Evolutionary conservation across 2,329 filamentous ascomycete species (phyloP), one percentile per base, ranked within the genome.

Genomic region (Elsinoe arachidis): DNA sequence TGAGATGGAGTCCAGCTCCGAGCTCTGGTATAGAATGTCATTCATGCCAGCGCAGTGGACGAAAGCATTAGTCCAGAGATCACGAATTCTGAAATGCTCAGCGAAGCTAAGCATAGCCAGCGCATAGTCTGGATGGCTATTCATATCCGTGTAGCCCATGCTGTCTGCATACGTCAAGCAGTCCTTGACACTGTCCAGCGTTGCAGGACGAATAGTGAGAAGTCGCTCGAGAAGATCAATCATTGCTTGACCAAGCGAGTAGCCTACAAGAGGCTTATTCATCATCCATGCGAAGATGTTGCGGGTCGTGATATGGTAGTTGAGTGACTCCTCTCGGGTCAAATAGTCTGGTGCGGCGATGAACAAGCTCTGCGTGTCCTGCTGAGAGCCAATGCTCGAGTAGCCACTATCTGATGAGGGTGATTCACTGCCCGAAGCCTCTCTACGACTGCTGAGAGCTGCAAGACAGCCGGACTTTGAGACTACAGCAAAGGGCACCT

Each of bases 11-110:
- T 79, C 73, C 60, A 83, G 87, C 61, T 87, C 86, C 1, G 77
- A 68, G 62, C 78, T 80, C 5, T 71, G 65, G 39, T 76, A 73
- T 4, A 91, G 61, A 23, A 74, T 74, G 17, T 86, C 81, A 59
- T 80, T 80, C 87, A 92, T 90, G 43, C 88, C 88, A 35, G 86
- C 85, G 66, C 87, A 90, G 65, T 93, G 88, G 12, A 81, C 78
- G 69, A 91, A 90, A 0, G 88, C 84, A 64, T 88, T 80, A 10
- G 84, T 78, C 75, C 88, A 92, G 11, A 88, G 70, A n/a, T 82
- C 78, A 55, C 74, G 76, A 23, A 86, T 70, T 54, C 80, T 78
- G 61, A 84, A 85, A 19, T 77, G 73, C 65, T 92, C 88, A 1
- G 86, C 83, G 43, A 90, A 78, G 53, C 80, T 80, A 11, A 92